Evolutionary conservation across 805 yeast species (phyloP).

Genomic region (Monosporozyma siamensis): DNA sequence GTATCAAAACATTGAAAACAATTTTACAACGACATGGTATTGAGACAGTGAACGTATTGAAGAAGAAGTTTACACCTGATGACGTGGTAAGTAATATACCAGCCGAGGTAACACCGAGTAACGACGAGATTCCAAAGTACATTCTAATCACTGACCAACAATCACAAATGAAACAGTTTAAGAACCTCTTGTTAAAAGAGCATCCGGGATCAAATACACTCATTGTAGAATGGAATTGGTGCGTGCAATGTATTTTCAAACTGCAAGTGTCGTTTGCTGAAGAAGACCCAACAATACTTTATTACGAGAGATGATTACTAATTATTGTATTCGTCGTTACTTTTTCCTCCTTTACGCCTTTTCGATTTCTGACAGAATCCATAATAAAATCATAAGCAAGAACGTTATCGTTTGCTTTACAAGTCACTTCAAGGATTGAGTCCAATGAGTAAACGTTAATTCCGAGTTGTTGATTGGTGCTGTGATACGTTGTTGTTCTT

Average conservation of each 20-base stretch:
- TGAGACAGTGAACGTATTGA: conserved; percentile 14
- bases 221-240: conserved; percentile 30
- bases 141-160: conserved; percentile 23
- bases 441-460: no score
- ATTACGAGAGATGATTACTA: not conserved
- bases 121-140: conserved; percentile 10
- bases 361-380: no score
- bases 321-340: no score
- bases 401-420: no score
- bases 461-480: no score
- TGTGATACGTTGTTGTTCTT: no score
- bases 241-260: conserved; percentile 22
- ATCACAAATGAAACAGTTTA: conserved; percentile 23
- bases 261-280: conserved; percentile 10
- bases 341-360: no score
- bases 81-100: conserved; percentile 10
- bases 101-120: not conserved
- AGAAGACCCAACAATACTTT: not conserved
- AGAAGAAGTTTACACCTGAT: conserved; percentile 10
- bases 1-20: conserved; percentile 17
- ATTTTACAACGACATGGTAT: conserved; percentile 25
- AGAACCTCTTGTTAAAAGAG: conserved; percentile 8
- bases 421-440: no score
- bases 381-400: no score
- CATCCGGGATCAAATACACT: conserved; percentile 4